These are phyloP conservation scores for Aspergillus tubingensis DNA, from an alignment of 2,329 filamentous ascomycete genomes.

Conservation along the genomic window DNA sequence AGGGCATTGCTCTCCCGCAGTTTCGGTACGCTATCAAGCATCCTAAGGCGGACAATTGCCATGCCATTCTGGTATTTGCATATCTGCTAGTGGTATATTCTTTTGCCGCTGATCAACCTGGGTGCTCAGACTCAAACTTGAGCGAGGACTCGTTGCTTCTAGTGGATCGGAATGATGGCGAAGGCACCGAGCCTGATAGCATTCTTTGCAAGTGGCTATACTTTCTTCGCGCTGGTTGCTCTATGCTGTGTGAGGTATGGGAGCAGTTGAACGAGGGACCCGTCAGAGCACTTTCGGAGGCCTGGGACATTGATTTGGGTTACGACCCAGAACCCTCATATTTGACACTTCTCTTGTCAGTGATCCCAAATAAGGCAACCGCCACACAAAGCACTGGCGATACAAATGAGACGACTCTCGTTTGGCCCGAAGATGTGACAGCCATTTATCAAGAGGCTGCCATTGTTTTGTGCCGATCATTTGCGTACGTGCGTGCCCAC, in stretches of 20 bases:
- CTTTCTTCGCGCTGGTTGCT: slow-evolving; percentile 11
- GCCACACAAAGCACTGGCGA: not conserved
- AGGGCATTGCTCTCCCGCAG: not conserved
- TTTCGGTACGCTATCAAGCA: slow-evolving; percentile 1
- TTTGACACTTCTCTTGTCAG: not conserved
- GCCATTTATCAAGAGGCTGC: slow-evolving; percentile 4
- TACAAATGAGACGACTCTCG: not conserved
- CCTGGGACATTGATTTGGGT: not conserved
- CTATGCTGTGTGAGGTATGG: slow-evolving; percentile 9
- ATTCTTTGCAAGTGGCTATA: slow-evolving; percentile 5
- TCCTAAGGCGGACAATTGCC: not conserved
- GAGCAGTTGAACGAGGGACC: not conserved
- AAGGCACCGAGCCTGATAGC: not conserved
- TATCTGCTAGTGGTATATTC: slow-evolving; percentile 2
- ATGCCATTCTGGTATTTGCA: slow-evolving; percentile 7
- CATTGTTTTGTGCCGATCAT: not conserved
- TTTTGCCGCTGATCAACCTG: not conserved
- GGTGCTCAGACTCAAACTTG: too few species aligned
- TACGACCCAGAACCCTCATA: not conserved
- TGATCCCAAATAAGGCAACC: not conserved
- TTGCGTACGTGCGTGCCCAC: not conserved
- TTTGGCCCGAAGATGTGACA: not conserved
- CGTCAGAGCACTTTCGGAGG: not conserved
- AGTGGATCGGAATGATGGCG: not conserved
- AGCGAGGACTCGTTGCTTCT: not conserved